Percentiles rank a stretch among this genome's conserved stretches.
Conservation (phyloP, 306 rosid genomes). For the Malus asiatica region DNA sequence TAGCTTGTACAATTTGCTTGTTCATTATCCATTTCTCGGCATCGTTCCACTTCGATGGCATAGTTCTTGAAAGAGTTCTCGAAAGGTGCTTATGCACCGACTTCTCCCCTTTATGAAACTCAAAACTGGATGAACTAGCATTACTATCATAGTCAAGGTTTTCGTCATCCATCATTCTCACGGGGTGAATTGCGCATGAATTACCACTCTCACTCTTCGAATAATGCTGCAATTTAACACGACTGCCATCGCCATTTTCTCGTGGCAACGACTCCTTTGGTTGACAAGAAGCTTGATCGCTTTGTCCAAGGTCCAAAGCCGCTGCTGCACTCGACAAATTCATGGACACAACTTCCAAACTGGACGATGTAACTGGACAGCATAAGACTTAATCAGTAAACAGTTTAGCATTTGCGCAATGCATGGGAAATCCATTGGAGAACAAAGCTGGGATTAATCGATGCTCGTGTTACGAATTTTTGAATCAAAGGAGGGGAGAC, state of each 20-base stretch:
- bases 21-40: constrained; percentile 95
- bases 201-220: constrained; percentile 44
- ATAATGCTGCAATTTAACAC: constrained; percentile 39
- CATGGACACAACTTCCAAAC: constrained; percentile 38
- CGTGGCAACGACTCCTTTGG: constrained; percentile 32
- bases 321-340: constrained; percentile 34
- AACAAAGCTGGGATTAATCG: neutral
- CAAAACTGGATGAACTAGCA: constrained; percentile 97
- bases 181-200: constrained; percentile 56
- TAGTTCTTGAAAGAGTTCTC: constrained; percentile 61
- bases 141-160: constrained; percentile 88
- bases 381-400: constrained; percentile 22
- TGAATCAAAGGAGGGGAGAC: neutral
- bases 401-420: neutral
- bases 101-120: constrained; percentile 86
- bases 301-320: constrained; percentile 8
- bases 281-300: constrained; percentile 25
- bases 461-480: neutral
- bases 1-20: constrained; percentile 45
- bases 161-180: constrained; percentile 64
- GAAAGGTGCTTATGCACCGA: constrained; percentile 40
- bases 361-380: constrained; percentile 50
- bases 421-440: neutral
- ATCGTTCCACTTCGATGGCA: constrained; percentile 93
- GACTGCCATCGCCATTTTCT: constrained; percentile 34